A percentile compares a stretch with the other conserved stretches of the same genome.
Evolutionary conservation across 306 rosid genomes (phyloP).

Genomic region (Trichosanthes truncata): DNA sequence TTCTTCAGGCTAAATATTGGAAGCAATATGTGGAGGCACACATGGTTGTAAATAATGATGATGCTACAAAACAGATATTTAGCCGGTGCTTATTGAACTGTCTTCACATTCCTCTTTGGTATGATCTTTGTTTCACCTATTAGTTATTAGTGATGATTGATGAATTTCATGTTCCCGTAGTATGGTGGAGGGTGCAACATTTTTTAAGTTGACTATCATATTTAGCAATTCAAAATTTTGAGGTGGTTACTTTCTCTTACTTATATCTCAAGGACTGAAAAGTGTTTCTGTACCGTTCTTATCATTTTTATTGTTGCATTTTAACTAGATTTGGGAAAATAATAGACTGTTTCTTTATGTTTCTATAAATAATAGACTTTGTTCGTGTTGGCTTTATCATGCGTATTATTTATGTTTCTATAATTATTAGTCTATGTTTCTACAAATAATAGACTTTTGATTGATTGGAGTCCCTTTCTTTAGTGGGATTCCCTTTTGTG

Average conservation of each 20-base stretch:
- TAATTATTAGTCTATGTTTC: too few species aligned
- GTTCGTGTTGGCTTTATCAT: not conserved
- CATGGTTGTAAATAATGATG: slow-evolving; percentile 82
- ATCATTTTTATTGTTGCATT: not conserved
- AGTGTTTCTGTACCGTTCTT: not conserved
- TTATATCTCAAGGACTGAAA: not conserved
- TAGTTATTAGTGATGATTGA: slow-evolving; percentile 12
- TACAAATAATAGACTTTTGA: too few species aligned
- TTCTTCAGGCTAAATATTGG: slow-evolving; percentile 83
- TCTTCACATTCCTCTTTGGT: slow-evolving; percentile 94
- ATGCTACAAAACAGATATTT: slow-evolving; percentile 80
- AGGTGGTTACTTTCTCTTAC: not conserved
- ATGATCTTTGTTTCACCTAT: slow-evolving; percentile 18
- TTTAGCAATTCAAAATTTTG: not conserved
- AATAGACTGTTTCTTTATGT: not conserved
- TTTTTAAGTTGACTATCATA: not conserved
- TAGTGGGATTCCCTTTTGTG: too few species aligned
- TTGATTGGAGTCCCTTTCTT: too few species aligned
- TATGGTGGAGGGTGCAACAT: not conserved
- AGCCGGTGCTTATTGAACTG: slow-evolving; percentile 87
- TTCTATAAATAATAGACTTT: not conserved
- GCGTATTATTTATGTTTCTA: too few species aligned
- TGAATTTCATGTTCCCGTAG: not conserved
- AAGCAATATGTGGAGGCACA: slow-evolving; percentile 94
- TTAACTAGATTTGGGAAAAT: not conserved